Evolutionary conservation across 257 asterid genomes (phyloP).

Genomic region (Striga asiatica): DNA sequence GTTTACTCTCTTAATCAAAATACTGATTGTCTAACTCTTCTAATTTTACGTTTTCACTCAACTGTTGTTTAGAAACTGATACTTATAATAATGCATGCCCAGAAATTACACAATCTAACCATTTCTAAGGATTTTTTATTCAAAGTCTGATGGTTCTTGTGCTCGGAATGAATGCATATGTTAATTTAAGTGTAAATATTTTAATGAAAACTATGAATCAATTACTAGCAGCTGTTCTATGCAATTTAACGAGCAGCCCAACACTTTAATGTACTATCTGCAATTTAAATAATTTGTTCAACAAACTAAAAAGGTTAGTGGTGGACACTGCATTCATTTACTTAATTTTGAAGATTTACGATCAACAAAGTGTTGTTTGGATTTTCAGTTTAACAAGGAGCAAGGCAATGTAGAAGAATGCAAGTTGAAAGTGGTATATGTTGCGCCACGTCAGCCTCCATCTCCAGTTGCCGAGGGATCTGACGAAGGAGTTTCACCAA

Average conservation of each 20-base stretch:
- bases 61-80: not conserved
- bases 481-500: constrained; percentile 53
- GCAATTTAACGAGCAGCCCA: no score
- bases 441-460: constrained; percentile 55
- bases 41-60: not conserved
- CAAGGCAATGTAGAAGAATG: constrained; percentile 59
- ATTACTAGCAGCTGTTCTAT: no score
- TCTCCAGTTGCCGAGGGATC: constrained; percentile 66
- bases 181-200: not conserved
- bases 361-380: not conserved
- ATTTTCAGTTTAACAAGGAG: constrained; percentile 53
- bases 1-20: constrained; percentile 24
- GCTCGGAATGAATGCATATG: not conserved
- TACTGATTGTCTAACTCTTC: not conserved
- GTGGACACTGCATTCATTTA: not conserved
- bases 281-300: no score
- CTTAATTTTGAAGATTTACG: not conserved
- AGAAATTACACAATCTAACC: not conserved
- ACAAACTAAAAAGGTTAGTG: no score
- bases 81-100: not conserved
- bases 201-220: no score
- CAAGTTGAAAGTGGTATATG: constrained; percentile 61
- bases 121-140: not conserved
- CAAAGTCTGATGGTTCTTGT: not conserved
- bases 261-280: no score